Evolutionary conservation across 2,329 filamentous ascomycete genomes (phyloP), one percentile per base, ranked within the genome.

Genomic region (Hyphodiscus sp.): DNA sequence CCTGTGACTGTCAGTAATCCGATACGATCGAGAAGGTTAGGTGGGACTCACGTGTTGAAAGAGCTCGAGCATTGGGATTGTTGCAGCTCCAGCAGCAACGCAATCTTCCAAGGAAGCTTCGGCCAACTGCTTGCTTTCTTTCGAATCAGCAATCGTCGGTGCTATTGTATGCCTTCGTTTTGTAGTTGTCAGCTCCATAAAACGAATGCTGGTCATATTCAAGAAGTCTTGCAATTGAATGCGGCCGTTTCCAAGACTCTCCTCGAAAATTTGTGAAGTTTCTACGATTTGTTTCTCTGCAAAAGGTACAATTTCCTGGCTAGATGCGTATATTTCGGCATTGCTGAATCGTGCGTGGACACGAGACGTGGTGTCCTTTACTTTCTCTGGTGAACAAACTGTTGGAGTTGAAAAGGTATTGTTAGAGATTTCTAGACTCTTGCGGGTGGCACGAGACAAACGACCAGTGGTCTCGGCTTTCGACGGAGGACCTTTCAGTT

Each of bases 141-240:
- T 53, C 58, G 58, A 53, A 61, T 49, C 44, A 63, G 67, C 56
- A 62, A 74, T 68, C 62, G 73, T 61, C 15, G 84, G 84, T 2
- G 81, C 86, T 45, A 86, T 83, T 0, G 92, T 97, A 63, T 95
- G 87, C 52, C 94, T 81, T 61, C 92, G 80, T 69, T 97, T 97
- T 1, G 91, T 96, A 0, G 92, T 96, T n/a, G 87, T 96, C 48
- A 99, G 77, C 68, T 99, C 94, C 88, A 99, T 96, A 73, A 99
- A 99, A 51, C 91, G 89, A 64, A 99, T 96, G 55, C 89, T 95
- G 2, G 92, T 96, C 83, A 96, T 85, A 58, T 95, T 89, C 45
- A 99, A 74, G 71, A 99, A 99, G 50, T 96, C 88, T 62, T 96
- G 90, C 2, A 99, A 76, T 45, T 91, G 87, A 51, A 96, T 91